phyloP scores from a whole-genome alignment of 164 flowering plant species.

The Hamamelis virginiana region DNA sequence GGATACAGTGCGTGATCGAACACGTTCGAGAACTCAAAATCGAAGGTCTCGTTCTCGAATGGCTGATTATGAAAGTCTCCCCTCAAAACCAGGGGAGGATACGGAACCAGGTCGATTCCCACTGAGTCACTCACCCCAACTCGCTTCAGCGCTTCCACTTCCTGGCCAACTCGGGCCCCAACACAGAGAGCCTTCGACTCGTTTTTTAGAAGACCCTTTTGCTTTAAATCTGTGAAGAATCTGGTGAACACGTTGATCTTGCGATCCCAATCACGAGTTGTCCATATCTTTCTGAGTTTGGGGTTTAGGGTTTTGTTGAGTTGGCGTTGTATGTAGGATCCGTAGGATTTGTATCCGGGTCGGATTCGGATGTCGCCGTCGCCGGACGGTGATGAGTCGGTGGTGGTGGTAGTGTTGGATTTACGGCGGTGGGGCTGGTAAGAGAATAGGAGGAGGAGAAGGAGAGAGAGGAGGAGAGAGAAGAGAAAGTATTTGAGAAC shows the following conservation, averaged over 20 bases:
- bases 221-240: constrained; percentile 52
- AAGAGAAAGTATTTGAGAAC: constrained; percentile 35
- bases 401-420: constrained; percentile 8
- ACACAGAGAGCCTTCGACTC: constrained; percentile 63
- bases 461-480: constrained; percentile 34
- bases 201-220: constrained; percentile 34
- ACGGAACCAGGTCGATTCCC: constrained; percentile 84
- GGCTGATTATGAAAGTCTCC: constrained; percentile 90
- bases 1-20: constrained; percentile 91
- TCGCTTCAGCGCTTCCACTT: constrained; percentile 64
- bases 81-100: constrained; percentile 66
- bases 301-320: constrained; percentile 85
- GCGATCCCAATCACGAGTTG: constrained; percentile 82
- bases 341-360: constrained; percentile 69
- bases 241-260: constrained; percentile 62
- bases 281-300: constrained; percentile 66
- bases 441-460: constrained; percentile 30
- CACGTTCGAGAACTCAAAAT: constrained; percentile 91
- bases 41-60: constrained; percentile 61
- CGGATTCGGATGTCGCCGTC: constrained; percentile 50
- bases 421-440: constrained; percentile 9
- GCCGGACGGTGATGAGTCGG: background rate
- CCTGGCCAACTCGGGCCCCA: constrained; percentile 89
- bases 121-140: constrained; percentile 70
- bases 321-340: constrained; percentile 61